Evolutionary conservation across 192 early-diverging fungal species (phyloP).

Genomic region (Podochytrium sp.): DNA sequence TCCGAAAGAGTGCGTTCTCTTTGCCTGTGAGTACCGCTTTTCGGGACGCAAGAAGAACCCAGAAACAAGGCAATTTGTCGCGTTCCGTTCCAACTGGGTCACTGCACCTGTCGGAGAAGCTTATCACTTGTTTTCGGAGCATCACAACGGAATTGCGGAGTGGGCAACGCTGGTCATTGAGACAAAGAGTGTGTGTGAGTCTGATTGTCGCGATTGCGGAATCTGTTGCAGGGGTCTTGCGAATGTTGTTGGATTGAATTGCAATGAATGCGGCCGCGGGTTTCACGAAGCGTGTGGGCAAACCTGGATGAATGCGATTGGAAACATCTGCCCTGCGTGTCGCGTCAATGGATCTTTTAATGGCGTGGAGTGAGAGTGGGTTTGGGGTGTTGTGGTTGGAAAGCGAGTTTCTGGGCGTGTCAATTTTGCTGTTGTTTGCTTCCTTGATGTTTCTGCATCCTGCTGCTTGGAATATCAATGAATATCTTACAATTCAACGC

Average conservation of each 20-base stretch:
- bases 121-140: not conserved
- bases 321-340: not conserved
- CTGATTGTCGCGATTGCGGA: not conserved
- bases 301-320: not conserved
- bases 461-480: not conserved
- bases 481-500: not conserved
- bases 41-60: not conserved
- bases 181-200: not conserved
- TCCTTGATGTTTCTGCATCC: too few species aligned
- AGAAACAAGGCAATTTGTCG: not conserved
- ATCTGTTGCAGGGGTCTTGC: not conserved
- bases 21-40: not conserved
- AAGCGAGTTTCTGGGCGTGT: too few species aligned
- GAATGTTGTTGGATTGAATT: not conserved
- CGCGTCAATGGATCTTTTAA: not conserved
- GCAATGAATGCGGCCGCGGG: not conserved
- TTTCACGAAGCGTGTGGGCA: not conserved
- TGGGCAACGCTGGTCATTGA: not conserved
- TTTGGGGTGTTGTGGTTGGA: not conserved
- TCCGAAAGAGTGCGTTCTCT: not conserved
- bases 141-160: not conserved
- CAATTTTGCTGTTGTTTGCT: too few species aligned
- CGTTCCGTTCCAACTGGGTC: not conserved
- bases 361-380: not conserved
- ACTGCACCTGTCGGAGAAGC: not conserved